These are phyloP conservation scores for Chlorella sp. DNA, from an alignment of 139 green algal species.

Conservation along the genomic window DNA sequence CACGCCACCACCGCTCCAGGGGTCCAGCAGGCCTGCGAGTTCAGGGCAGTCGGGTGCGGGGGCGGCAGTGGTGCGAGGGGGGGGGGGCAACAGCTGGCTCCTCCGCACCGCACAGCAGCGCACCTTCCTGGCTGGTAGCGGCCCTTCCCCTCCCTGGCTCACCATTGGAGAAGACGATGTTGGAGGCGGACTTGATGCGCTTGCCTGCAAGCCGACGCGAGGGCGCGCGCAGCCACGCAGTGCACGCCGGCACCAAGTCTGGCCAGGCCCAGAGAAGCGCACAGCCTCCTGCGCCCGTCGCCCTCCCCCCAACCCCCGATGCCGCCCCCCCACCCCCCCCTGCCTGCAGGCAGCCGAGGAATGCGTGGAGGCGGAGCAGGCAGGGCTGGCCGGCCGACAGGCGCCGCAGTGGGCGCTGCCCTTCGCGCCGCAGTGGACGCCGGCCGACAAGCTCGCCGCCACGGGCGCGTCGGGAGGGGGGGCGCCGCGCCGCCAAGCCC, in stretches of 20 bases:
- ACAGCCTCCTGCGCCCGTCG: too few species aligned
- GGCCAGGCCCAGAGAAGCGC: background rate
- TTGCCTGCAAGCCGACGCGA: background rate
- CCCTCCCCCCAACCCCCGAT: too few species aligned
- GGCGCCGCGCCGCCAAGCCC: background rate
- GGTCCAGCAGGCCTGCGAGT: conserved; percentile 47
- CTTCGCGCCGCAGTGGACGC: conserved; percentile 79
- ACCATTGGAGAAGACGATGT: conserved; percentile 62
- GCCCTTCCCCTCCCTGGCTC: too few species aligned
- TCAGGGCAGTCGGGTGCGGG: background rate
- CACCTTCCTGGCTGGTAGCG: too few species aligned
- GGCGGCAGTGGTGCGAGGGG: too few species aligned
- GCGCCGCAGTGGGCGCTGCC: conserved; percentile 84
- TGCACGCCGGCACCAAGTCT: background rate
- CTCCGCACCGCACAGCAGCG: too few species aligned
- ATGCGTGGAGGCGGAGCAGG: conserved; percentile 82
- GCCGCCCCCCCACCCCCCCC: too few species aligned
- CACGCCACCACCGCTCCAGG: conserved; percentile 47
- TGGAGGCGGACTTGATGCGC: conserved; percentile 35
- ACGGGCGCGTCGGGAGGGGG: background rate
- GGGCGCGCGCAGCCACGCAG: background rate
- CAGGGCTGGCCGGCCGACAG: conserved; percentile 45
- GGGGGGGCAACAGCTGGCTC: background rate
- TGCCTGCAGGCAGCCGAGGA: too few species aligned
- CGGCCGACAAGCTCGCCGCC: conserved; percentile 56